Evolutionary conservation across 345 rosid species (phyloP), one percentile per base, ranked within the genome.

Genomic region (Eucalyptus albens): DNA sequence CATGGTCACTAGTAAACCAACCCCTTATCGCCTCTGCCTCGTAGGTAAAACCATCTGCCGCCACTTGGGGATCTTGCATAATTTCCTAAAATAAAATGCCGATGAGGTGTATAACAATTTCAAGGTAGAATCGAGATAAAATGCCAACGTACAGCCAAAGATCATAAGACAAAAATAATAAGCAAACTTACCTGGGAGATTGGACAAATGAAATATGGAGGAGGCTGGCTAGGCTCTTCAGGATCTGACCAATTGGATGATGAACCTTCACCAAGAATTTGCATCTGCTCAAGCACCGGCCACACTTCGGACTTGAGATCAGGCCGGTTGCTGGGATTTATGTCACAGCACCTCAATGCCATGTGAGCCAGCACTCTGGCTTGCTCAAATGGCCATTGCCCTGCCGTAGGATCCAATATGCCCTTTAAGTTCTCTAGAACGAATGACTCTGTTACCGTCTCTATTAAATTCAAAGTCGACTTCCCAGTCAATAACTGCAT

Each of bases 341-440:
- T 50, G 90, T 97, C 98, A 89, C 98, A 95, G 91, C 99, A 97
- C 91, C 99, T 93, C 91, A 97, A 90, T 45, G 98, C 99, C 91
- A 97, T 87, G 92, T 93, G 93, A 91, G 97, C 92, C 90, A 97
- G 92, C 92, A 93, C 98, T 93, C 96, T 96, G 15, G 99, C 98
- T 92, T 94, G 97, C 91, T 95, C 95, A 93, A 95, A 94, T 7
- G 99, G 99, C 99, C 99, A 97, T 89, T 97, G 97, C 88, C 99
- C 99, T 15, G 99, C 98, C 88, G 94, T 91, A 88, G 97, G 99
- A 89, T 97, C 99, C 93, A 97, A 90, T 50, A 96, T 91, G 80
- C 45, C 87, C 88, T 91, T 93, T 91, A 97, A 89, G 22, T 93
- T 90, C 89, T 95, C 96, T 69, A 88, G 90, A 67, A 94, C 92